Percentiles rank a stretch among this genome's conserved stretches.
These are phyloP conservation scores for Coelastrella sp. DNA, from an alignment of 139 green algal genomes.

Conservation along the genomic window DNA sequence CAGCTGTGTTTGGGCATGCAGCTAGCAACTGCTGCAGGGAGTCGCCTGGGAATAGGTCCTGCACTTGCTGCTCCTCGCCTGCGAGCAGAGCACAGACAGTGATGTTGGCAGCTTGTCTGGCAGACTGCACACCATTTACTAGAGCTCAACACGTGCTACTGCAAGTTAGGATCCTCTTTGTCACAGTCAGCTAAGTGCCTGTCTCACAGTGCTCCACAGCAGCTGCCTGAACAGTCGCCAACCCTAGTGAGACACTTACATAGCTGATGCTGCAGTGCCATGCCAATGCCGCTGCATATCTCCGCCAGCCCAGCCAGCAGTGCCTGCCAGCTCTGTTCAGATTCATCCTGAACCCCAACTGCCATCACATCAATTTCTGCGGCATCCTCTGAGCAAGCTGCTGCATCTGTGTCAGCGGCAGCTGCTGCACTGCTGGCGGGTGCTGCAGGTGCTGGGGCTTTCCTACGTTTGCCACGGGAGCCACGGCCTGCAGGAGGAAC, in stretches of 20 bases:
- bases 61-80: constrained; percentile 37
- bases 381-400: not conserved
- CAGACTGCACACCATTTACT: not conserved
- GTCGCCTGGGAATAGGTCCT: constrained; percentile 6
- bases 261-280: constrained; percentile 51
- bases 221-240: too few relatives aligned
- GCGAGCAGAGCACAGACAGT: not conserved
- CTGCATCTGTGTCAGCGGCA: constrained; percentile 13
- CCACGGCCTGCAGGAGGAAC: not conserved
- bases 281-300: constrained; percentile 63
- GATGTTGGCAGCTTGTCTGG: too few relatives aligned
- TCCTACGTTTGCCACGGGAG: constrained; percentile 10
- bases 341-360: constrained; percentile 54
- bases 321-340: constrained; percentile 62
- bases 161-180: too few relatives aligned
- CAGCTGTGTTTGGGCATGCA: constrained; percentile 2
- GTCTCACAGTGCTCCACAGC: too few relatives aligned
- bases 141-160: too few relatives aligned
- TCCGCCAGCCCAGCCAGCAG: constrained; percentile 68
- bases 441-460: not conserved
- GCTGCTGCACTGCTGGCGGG: too few relatives aligned
- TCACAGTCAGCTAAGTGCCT: too few relatives aligned
- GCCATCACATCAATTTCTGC: constrained; percentile 36
- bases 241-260: constrained; percentile 51
- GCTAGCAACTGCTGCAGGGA: constrained; percentile 48